Evolutionary conservation across 2,329 filamentous ascomycete species (phyloP).

Genomic region (Aspergillus neotritici): DNA sequence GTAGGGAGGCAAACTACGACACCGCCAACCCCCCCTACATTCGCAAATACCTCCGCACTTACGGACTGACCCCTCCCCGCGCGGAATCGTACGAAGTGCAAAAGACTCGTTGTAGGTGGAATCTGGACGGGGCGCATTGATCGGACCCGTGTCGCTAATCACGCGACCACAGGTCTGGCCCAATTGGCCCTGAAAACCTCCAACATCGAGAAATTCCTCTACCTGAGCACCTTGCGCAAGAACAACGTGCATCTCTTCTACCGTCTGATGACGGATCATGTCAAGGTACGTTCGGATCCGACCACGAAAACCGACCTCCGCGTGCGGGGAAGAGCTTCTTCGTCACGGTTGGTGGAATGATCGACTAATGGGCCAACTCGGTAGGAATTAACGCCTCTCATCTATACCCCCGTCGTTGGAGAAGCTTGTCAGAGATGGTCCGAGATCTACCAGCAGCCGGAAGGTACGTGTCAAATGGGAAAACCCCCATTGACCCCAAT

Average conservation of each 20-base stretch:
- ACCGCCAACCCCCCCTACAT: constrained; percentile 47
- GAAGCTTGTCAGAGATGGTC: constrained; percentile 97
- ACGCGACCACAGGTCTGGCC: constrained; percentile 30
- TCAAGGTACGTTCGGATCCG: constrained; percentile 31
- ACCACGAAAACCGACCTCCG: constrained; percentile 5
- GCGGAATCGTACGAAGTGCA: constrained; percentile 46
- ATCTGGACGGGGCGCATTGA: background rate
- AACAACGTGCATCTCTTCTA: constrained; percentile 51
- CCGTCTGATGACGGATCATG: constrained; percentile 44
- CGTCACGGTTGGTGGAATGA: background rate
- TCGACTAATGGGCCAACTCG: constrained; percentile 12
- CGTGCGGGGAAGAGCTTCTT: background rate
- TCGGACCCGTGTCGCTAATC: constrained; percentile 7
- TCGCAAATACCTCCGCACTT: constrained; percentile 48
- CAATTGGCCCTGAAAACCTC: constrained; percentile 45
- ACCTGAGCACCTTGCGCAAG: constrained; percentile 46
- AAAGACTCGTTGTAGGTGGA: constrained; percentile 41
- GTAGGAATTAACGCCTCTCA: constrained; percentile 45
- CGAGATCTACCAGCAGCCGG: constrained; percentile 88
- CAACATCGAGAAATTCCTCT: constrained; percentile 46
- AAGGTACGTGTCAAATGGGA: constrained; percentile 51
- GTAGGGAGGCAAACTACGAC: constrained; percentile 43
- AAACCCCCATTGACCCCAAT: constrained; percentile 1
- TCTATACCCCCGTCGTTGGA: constrained; percentile 59
- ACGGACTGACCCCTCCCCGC: constrained; percentile 46